phyloP scores from a whole-genome alignment of 371 early-diverging fungal species.

The Rhizomucor miehei region DNA sequence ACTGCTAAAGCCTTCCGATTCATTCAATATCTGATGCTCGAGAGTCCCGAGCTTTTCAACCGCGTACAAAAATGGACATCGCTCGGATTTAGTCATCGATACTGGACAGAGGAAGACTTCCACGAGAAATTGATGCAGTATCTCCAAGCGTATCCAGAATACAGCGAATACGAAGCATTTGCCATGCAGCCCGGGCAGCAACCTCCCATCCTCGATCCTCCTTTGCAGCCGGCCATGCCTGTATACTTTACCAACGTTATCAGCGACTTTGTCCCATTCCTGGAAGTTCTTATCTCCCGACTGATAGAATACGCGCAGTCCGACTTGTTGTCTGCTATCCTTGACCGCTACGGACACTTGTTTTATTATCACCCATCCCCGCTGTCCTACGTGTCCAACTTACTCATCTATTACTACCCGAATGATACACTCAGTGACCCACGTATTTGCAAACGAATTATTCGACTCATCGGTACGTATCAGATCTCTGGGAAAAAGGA shows the following conservation, averaged over 20 bases:
- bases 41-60: slow-evolving; percentile 55
- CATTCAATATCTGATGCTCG: slow-evolving; percentile 58
- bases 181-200: slow-evolving; percentile 34
- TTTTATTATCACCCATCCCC: slow-evolving; percentile 71
- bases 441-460: slow-evolving; percentile 54
- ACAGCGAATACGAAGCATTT: slow-evolving; percentile 70
- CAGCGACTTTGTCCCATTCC: slow-evolving; percentile 62
- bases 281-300: slow-evolving; percentile 67
- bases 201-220: slow-evolving; percentile 47
- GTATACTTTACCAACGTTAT: slow-evolving; percentile 71
- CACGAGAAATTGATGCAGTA: slow-evolving; percentile 66
- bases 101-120: slow-evolving; percentile 73
- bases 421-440: slow-evolving; percentile 60
- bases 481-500: neutral
- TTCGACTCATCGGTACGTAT: slow-evolving; percentile 57
- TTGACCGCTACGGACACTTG: slow-evolving; percentile 67
- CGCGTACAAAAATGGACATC: slow-evolving; percentile 69
- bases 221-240: slow-evolving; percentile 60
- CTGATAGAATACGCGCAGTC: slow-evolving; percentile 67
- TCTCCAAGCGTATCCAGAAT: slow-evolving; percentile 68
- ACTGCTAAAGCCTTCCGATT: slow-evolving; percentile 43
- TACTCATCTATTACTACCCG: slow-evolving; percentile 65
- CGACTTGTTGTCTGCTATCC: slow-evolving; percentile 54
- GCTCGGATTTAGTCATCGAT: slow-evolving; percentile 61
- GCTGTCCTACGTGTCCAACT: slow-evolving; percentile 65